phyloP scores from a whole-genome alignment of 1,284 basidiomycete genomes.

The Sphaerobolus stellatus region DNA sequence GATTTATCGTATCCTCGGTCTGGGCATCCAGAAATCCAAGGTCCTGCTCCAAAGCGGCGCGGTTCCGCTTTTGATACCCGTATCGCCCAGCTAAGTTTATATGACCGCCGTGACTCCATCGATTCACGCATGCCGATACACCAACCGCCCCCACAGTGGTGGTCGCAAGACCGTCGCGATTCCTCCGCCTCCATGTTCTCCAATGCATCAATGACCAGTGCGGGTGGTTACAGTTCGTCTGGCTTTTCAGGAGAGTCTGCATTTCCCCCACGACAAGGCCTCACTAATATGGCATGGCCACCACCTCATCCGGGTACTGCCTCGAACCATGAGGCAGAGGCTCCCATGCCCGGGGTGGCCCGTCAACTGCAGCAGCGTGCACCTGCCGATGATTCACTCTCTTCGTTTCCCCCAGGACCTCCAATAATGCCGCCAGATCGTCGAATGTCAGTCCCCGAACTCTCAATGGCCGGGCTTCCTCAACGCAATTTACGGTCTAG shows the following conservation, averaged over 20 bases:
- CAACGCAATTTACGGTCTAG: slow-evolving; percentile 55
- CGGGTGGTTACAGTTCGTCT: slow-evolving; percentile 46
- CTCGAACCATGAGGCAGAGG: slow-evolving; percentile 10
- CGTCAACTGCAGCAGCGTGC: slow-evolving; percentile 2
- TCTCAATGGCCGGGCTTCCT: slow-evolving; percentile 43
- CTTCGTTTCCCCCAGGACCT: slow-evolving; percentile 6
- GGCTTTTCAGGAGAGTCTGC: slow-evolving; percentile 59
- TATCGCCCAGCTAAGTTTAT: slow-evolving; percentile 65
- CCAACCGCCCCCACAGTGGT: slow-evolving; percentile 42
- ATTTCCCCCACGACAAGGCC: slow-evolving; percentile 13
- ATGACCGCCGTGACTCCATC: slow-evolving; percentile 73
- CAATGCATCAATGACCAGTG: slow-evolving; percentile 51
- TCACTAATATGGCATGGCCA: slow-evolving; percentile 12
- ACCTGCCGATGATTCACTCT: background rate
- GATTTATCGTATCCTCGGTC: slow-evolving; percentile 54
- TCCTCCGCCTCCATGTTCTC: slow-evolving; percentile 68
- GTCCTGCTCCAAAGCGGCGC: slow-evolving; percentile 73
- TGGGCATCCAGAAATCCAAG: slow-evolving; percentile 61
- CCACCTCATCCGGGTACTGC: slow-evolving; percentile 7
- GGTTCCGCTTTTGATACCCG: slow-evolving; percentile 76
- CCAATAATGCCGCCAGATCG: slow-evolving; percentile 56
- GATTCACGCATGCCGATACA: slow-evolving; percentile 51
- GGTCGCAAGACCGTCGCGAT: slow-evolving; percentile 67
- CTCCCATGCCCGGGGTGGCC: slow-evolving; percentile 4
- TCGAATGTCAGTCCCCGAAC: slow-evolving; percentile 67